These are phyloP conservation scores for Excoecaria cochinchinensis DNA, from an alignment of 345 rosid species.

Conservation along the genomic window DNA sequence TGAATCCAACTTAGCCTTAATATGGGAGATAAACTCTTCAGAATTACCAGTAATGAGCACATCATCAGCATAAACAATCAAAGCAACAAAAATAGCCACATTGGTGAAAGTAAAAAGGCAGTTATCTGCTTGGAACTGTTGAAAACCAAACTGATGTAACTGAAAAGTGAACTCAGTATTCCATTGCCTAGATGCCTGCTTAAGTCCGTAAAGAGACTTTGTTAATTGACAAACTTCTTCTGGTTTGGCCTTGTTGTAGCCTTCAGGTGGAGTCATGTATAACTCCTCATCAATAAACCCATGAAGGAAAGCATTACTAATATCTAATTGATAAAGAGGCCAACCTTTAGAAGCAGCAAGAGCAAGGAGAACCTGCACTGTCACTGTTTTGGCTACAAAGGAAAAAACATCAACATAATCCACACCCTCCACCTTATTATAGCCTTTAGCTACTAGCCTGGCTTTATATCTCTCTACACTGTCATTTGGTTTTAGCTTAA, in stretches of 20 bases:
- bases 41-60: too few species aligned
- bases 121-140: too few species aligned
- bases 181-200: neutral
- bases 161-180: neutral
- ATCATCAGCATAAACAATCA: too few species aligned
- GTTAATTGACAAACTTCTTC: neutral
- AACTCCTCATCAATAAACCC: neutral
- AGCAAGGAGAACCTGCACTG: neutral
- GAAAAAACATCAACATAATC: neutral
- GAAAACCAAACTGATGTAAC: too few species aligned
- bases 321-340: neutral
- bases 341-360: neutral
- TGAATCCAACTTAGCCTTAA: too few species aligned
- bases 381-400: neutral
- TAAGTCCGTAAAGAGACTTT: neutral
- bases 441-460: neutral
- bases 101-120: too few species aligned
- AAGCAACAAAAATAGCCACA: too few species aligned
- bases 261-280: neutral
- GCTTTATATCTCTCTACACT: neutral
- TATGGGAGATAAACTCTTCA: too few species aligned
- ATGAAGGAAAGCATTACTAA: neutral
- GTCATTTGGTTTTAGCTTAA: neutral
- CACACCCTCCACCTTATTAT: neutral
- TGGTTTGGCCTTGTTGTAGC: neutral